A percentile compares a stretch with the other conserved stretches of the same genome.
phyloP scores from a whole-genome alignment of 2,329 filamentous ascomycete species.

The Camillea tinctor region DNA sequence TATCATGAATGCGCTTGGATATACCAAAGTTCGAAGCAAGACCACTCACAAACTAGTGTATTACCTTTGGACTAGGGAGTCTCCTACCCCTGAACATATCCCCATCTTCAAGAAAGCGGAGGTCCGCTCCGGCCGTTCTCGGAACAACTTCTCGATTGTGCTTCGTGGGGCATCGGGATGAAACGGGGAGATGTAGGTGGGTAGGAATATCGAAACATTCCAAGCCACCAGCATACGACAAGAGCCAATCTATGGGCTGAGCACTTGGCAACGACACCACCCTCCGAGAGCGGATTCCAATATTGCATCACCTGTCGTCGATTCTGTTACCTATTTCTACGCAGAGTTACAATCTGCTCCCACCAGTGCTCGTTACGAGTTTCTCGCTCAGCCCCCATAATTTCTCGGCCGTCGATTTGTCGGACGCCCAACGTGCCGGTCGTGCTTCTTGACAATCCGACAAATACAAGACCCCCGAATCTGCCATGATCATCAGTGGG shows the following conservation, averaged over 20 bases:
- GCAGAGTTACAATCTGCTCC: conserved; percentile 7
- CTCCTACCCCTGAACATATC: conserved; percentile 15
- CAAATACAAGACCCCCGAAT: conserved; percentile 8
- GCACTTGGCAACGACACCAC: conserved; percentile 1
- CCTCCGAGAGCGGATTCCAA: conserved; percentile 9
- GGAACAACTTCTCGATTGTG: conserved; percentile 91
- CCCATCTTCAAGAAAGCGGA: conserved; percentile 68
- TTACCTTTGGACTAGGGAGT: conserved; percentile 71
- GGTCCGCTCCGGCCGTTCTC: conserved; percentile 68
- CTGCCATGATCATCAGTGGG: conserved; percentile 18
- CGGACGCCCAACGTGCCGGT: conserved; percentile 9
- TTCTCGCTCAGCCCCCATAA: conserved; percentile 13
- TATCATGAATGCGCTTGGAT: conserved; percentile 80
- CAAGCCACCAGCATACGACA: neutral
- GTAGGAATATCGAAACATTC: conserved; percentile 1
- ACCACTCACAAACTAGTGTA: conserved; percentile 82
- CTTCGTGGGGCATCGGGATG: conserved; percentile 40
- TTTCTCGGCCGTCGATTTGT: conserved; percentile 9
- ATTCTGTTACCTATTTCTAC: conserved; percentile 6
- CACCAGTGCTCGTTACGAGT: conserved; percentile 7
- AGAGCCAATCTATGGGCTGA: conserved; percentile 5
- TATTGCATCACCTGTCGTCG: conserved; percentile 7
- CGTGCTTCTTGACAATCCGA: conserved; percentile 9
- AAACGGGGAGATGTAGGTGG: conserved; percentile 4
- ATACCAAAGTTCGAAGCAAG: conserved; percentile 64